phyloP scores from a whole-genome alignment of 495 filamentous ascomycete species.

The Lasiosphaeriaceae sp. region DNA sequence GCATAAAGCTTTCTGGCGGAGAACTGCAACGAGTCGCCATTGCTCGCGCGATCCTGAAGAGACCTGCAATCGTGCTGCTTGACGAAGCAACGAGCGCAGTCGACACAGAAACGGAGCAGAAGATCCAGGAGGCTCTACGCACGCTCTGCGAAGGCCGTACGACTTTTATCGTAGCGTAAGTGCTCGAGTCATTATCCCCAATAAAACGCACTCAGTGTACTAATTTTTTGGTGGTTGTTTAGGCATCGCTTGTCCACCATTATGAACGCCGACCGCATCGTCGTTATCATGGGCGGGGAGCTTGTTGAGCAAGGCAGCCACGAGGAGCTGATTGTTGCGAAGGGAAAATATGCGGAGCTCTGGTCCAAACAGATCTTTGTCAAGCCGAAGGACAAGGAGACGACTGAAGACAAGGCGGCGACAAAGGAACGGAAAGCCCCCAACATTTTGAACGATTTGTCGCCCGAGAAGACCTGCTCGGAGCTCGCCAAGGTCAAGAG shows the following conservation, averaged over 20 bases:
- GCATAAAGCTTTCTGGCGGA: conserved; percentile 68
- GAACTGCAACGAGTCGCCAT: conserved; percentile 76
- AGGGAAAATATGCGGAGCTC: conserved; percentile 59
- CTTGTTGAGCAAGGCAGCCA: conserved; percentile 64
- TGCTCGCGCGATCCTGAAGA: conserved; percentile 58
- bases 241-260: conserved; percentile 67
- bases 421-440: conserved; percentile 23
- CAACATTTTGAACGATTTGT: conserved; percentile 42
- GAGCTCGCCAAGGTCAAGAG: conserved; percentile 35
- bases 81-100: conserved; percentile 57
- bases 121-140: conserved; percentile 65
- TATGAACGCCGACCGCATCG: conserved; percentile 64
- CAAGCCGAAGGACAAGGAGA: conserved; percentile 43
- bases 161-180: conserved; percentile 61
- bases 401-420: conserved; percentile 9
- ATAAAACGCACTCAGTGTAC: not conserved
- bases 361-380: conserved; percentile 58
- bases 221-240: conserved; percentile 10
- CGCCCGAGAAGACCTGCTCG: conserved; percentile 24
- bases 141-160: conserved; percentile 54
- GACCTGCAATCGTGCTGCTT: conserved; percentile 52
- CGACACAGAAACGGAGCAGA: conserved; percentile 65
- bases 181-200: conserved; percentile 5
- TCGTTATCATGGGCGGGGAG: conserved; percentile 61
- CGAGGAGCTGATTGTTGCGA: conserved; percentile 51